Conservation (phyloP, 202 grass and related monocot species). For the Zoysia matrella region DNA sequence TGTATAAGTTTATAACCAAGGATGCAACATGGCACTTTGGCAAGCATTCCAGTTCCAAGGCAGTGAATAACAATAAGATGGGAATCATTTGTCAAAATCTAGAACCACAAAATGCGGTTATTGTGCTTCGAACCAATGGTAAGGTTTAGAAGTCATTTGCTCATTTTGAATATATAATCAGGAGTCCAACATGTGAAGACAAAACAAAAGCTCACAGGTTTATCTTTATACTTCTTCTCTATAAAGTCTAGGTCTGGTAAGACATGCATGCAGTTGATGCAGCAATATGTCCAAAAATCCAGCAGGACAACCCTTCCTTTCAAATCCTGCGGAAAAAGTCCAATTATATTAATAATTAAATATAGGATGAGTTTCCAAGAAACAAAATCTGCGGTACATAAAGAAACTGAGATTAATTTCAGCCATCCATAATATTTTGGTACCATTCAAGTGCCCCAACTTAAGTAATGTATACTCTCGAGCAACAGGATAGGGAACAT, state of each 20-base stretch:
- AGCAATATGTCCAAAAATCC: conserved; percentile 99
- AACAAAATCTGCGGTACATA: conserved; percentile 23
- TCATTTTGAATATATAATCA: conserved; percentile 32
- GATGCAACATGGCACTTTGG: not conserved
- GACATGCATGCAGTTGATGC: conserved; percentile 99
- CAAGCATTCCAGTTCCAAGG: conserved; percentile 28
- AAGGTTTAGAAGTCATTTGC: conserved; percentile 8
- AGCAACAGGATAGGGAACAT: not conserved
- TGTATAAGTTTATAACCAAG: conserved; percentile 18
- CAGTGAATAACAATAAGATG: conserved; percentile 22
- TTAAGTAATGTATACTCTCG: not conserved
- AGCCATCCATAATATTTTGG: conserved; percentile 18
- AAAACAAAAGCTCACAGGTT: conserved; percentile 71
- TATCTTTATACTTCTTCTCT: conserved; percentile 86
- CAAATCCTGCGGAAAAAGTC: conserved; percentile 71
- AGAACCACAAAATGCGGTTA: conserved; percentile 17
- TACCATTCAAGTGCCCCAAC: not conserved
- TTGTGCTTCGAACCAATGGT: conserved; percentile 1
- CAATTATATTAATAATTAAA: conserved; percentile 16
- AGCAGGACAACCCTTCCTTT: conserved; percentile 88
- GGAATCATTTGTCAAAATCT: conserved; percentile 19
- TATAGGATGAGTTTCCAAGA: conserved; percentile 27
- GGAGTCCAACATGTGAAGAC: conserved; percentile 25
- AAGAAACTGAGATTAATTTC: not conserved
- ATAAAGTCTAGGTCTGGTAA: conserved; percentile 92